Evolutionary conservation across 2,329 filamentous ascomycete genomes (phyloP).

Genomic region (Chalaropsis thielavioides): DNA sequence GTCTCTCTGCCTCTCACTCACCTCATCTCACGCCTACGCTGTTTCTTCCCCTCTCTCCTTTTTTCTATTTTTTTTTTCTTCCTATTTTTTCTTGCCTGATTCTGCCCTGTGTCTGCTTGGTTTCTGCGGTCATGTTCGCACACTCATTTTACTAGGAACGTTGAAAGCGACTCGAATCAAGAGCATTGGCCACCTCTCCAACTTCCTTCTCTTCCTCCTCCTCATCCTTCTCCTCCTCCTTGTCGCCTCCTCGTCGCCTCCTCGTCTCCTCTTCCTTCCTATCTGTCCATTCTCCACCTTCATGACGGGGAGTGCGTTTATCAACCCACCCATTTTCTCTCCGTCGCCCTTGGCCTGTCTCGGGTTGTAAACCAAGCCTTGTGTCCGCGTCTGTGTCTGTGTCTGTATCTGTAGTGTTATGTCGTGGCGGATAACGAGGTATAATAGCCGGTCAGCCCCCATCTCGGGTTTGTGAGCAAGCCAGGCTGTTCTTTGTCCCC

Average conservation of each 20-base stretch:
- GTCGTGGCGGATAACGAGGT: slow-evolving; percentile 2
- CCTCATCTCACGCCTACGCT: background rate
- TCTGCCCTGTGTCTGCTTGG: background rate
- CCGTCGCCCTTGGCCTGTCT: background rate
- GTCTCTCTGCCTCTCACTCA: background rate
- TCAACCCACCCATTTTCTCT: background rate
- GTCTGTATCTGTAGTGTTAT: background rate
- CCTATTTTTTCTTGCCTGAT: background rate
- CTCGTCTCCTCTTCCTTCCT: slow-evolving; percentile 3
- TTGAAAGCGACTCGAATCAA: background rate
- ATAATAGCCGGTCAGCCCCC: slow-evolving; percentile 4
- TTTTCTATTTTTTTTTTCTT: background rate
- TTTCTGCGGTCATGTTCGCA: background rate
- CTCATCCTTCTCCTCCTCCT: slow-evolving; percentile 5
- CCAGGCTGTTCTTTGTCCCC: background rate
- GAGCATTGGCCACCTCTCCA: slow-evolving; percentile 4
- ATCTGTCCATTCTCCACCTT: background rate
- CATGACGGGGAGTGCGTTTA: too few species aligned
- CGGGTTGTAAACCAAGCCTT: background rate
- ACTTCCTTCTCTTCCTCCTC: slow-evolving; percentile 4
- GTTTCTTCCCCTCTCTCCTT: background rate
- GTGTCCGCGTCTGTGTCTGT: background rate
- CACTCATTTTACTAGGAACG: background rate
- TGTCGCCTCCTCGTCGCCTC: slow-evolving; percentile 1
- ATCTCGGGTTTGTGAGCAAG: background rate